Evolutionary conservation across 2,329 filamentous ascomycete genomes (phyloP).

Genomic region (Fusarium goolgardi): DNA sequence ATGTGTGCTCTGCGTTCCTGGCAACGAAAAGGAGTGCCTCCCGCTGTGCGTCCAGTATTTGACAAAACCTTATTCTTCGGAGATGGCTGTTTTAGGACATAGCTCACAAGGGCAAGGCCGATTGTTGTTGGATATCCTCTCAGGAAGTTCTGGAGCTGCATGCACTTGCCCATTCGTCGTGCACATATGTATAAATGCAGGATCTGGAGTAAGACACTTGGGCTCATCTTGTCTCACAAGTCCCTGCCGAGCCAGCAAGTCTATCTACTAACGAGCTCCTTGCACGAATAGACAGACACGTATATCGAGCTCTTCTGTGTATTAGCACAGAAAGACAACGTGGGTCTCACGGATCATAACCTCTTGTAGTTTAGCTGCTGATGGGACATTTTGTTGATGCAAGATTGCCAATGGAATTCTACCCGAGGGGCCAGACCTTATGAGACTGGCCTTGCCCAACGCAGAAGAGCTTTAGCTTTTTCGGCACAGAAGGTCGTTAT

Average conservation of each 20-base stretch:
- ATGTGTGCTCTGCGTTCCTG: conserved; percentile 20
- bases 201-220: not conserved
- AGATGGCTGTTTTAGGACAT: conserved; percentile 19
- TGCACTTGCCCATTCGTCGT: not conserved
- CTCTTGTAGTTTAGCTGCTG: not conserved
- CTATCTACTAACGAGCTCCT: not conserved
- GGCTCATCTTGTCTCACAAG: not conserved
- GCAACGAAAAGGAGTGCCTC: conserved; percentile 11
- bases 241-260: conserved; percentile 2
- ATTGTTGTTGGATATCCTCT: not conserved
- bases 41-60: not conserved
- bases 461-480: not conserved
- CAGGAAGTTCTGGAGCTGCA: not conserved
- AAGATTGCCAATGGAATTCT: conserved; percentile 25
- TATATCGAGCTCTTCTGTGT: not conserved
- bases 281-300: not conserved
- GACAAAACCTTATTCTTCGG: conserved; percentile 10
- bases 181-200: not conserved
- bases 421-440: conserved; percentile 31
- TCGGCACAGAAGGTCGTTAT: not conserved
- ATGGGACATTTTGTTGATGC: conserved; percentile 11
- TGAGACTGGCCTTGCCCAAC: conserved; percentile 2
- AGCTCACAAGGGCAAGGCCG: not conserved
- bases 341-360: not conserved
- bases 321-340: not conserved